phyloP scores from a whole-genome alignment of 805 yeast genomes.

The Starmerella ratchasimensis region DNA sequence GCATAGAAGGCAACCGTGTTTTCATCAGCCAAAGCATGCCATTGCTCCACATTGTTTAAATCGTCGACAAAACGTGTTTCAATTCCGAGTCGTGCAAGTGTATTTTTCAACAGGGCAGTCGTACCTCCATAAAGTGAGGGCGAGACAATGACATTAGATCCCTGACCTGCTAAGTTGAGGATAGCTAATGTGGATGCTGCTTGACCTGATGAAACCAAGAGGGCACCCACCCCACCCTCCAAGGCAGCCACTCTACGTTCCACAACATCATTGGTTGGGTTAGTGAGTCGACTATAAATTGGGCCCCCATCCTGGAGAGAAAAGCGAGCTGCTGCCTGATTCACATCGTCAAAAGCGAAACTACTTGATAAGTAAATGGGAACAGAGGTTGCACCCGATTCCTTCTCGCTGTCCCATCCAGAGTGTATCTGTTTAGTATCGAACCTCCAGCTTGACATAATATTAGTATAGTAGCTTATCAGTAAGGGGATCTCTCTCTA shows the following conservation, averaged over 20 bases:
- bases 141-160: slow-evolving; percentile 82
- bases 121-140: slow-evolving; percentile 91
- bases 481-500: too few species aligned
- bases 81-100: slow-evolving; percentile 79
- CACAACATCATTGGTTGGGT: slow-evolving; percentile 85
- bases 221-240: slow-evolving; percentile 83
- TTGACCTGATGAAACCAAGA: slow-evolving; percentile 90
- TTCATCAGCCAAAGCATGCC: slow-evolving; percentile 60
- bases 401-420: slow-evolving; percentile 62
- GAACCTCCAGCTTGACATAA: slow-evolving; percentile 13
- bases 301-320: slow-evolving; percentile 73
- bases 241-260: slow-evolving; percentile 87
- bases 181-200: slow-evolving; percentile 84
- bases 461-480: too few species aligned
- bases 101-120: slow-evolving; percentile 85
- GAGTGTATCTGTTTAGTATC: slow-evolving; percentile 92
- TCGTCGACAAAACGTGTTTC: slow-evolving; percentile 76
- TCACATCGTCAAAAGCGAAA: slow-evolving; percentile 71
- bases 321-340: slow-evolving; percentile 84
- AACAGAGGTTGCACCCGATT: slow-evolving; percentile 68
- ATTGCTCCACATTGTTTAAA: slow-evolving; percentile 49
- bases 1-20: slow-evolving; percentile 81
- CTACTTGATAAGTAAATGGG: slow-evolving; percentile 91
- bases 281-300: slow-evolving; percentile 79
- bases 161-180: slow-evolving; percentile 31